Conservation (phyloP, 2,329 filamentous ascomycete genomes). For the Alternaria angustiovoidea region DNA sequence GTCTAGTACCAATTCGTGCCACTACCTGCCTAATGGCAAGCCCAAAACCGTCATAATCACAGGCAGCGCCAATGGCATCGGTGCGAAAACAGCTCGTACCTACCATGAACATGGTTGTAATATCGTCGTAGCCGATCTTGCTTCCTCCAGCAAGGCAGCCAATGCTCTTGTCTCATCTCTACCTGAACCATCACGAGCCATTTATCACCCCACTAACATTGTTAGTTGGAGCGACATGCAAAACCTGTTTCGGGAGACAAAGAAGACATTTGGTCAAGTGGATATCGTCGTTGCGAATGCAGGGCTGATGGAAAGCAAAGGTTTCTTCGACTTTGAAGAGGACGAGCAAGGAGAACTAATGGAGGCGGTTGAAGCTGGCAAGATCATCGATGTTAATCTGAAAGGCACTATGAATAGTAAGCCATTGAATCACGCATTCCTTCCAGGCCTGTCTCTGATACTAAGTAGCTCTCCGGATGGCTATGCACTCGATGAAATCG, state of each 20-base stretch:
- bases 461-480: constrained; percentile 33
- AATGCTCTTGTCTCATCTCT: constrained; percentile 40
- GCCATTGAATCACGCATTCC: not conserved
- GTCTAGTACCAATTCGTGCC: constrained; percentile 1
- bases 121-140: constrained; percentile 51
- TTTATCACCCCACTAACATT: constrained; percentile 51
- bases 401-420: constrained; percentile 58
- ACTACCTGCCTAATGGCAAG: constrained; percentile 21
- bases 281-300: constrained; percentile 56
- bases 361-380: constrained; percentile 35
- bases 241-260: constrained; percentile 43
- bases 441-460: not conserved
- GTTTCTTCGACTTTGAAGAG: constrained; percentile 44
- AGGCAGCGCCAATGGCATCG: constrained; percentile 54
- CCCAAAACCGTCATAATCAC: constrained; percentile 53
- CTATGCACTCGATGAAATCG: constrained; percentile 45
- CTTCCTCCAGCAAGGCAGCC: constrained; percentile 32
- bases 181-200: constrained; percentile 36
- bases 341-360: constrained; percentile 41
- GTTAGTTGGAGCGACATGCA: constrained; percentile 50
- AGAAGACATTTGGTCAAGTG: constrained; percentile 46
- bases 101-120: constrained; percentile 52
- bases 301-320: constrained; percentile 51
- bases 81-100: constrained; percentile 49
- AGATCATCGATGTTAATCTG: constrained; percentile 53